These are phyloP conservation scores for Ustilago nuda DNA, from an alignment of 1,284 basidiomycete genomes.

Conservation along the genomic window DNA sequence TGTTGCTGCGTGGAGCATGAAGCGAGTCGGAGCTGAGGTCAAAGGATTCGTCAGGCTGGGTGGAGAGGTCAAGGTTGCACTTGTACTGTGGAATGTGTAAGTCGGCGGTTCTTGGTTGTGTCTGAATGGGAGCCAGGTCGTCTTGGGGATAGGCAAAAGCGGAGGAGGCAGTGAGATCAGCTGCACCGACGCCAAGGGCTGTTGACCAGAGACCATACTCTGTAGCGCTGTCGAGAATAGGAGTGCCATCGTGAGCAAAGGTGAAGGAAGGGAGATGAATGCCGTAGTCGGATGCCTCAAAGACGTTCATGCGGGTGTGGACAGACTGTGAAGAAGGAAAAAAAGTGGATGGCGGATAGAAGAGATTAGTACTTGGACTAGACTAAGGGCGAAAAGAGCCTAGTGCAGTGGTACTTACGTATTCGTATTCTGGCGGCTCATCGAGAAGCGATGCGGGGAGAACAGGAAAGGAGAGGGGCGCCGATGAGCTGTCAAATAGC, in stretches of 20 bases:
- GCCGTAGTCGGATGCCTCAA: slow-evolving; percentile 43
- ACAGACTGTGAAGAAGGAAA: slow-evolving; percentile 43
- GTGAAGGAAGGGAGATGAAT: slow-evolving; percentile 32
- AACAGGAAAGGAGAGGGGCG: slow-evolving; percentile 61
- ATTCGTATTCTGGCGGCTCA: slow-evolving; percentile 63
- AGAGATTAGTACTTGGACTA: neutral
- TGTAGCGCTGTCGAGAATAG: slow-evolving; percentile 26
- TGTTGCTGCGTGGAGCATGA: slow-evolving; percentile 11
- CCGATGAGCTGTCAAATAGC: slow-evolving; percentile 10
- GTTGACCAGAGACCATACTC: slow-evolving; percentile 44
- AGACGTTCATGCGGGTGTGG: slow-evolving; percentile 65
- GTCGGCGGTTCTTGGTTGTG: slow-evolving; percentile 35
- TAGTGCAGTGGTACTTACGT: slow-evolving; percentile 50
- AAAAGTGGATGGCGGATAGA: neutral
- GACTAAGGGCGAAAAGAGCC: neutral
- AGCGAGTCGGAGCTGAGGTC: slow-evolving; percentile 20
- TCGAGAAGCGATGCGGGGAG: slow-evolving; percentile 62
- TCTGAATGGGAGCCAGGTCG: slow-evolving; percentile 22
- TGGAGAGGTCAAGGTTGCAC: slow-evolving; percentile 15
- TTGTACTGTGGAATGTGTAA: slow-evolving; percentile 18
- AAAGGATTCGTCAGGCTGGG: slow-evolving; percentile 22
- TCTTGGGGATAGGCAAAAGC: slow-evolving; percentile 26
- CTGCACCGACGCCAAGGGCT: slow-evolving; percentile 22
- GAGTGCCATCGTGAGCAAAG: slow-evolving; percentile 37
- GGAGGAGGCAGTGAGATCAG: slow-evolving; percentile 21